phyloP scores from a whole-genome alignment of 306 rosid genomes.

The Mimosa bimucronata region DNA sequence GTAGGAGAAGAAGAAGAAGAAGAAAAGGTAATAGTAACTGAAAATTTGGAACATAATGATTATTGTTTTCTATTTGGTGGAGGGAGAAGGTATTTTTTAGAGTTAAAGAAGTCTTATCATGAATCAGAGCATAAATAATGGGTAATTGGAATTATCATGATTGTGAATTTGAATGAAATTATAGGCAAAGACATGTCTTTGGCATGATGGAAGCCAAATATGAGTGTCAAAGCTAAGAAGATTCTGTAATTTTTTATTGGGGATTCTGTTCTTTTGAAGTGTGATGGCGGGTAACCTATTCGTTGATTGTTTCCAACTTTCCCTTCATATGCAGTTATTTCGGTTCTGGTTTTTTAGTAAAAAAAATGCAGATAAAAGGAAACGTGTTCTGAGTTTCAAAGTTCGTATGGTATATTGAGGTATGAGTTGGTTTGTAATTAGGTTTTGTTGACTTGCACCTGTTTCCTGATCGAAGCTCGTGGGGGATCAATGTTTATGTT shows the following conservation, averaged over 20 bases:
- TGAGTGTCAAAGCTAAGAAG: slow-evolving; percentile 56
- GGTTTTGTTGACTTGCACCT: slow-evolving; percentile 37
- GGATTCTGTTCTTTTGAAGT: slow-evolving; percentile 58
- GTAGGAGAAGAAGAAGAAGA: slow-evolving; percentile 41
- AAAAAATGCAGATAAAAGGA: slow-evolving; percentile 30
- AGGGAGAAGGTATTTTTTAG: not conserved
- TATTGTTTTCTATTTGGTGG: slow-evolving; percentile 38
- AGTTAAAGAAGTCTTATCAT: slow-evolving; percentile 11
- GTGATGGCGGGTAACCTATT: slow-evolving; percentile 65
- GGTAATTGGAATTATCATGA: slow-evolving; percentile 18
- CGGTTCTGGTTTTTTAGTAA: slow-evolving; percentile 7
- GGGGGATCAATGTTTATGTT: not conserved
- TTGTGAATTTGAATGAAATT: slow-evolving; percentile 13
- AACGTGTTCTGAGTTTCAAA: slow-evolving; percentile 3
- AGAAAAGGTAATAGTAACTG: slow-evolving; percentile 39
- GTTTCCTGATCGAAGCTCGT: slow-evolving; percentile 52
- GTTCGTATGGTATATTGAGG: not conserved
- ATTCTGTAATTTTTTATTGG: too few relatives aligned
- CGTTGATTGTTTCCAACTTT: slow-evolving; percentile 17
- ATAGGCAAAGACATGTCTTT: slow-evolving; percentile 35
- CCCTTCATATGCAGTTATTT: not conserved
- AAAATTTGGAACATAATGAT: slow-evolving; percentile 54
- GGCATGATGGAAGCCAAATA: slow-evolving; percentile 38
- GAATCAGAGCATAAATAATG: not conserved
- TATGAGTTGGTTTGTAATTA: slow-evolving; percentile 25